phyloP scores from a whole-genome alignment of 192 early-diverging fungal species.

The Lobulomyces angularis region DNA sequence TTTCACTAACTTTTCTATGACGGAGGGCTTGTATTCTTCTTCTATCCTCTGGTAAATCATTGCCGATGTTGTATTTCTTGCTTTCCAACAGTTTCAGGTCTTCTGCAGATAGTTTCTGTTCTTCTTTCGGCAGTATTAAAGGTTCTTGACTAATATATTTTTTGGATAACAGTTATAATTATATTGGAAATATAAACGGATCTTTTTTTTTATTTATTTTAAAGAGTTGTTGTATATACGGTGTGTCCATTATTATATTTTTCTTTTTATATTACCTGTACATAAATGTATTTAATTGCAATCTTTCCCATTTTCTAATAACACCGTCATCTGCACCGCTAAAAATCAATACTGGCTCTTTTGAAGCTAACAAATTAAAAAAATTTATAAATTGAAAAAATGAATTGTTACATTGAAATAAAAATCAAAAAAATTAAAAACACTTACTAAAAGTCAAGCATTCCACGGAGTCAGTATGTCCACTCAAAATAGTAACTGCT shows the following conservation, averaged over 20 bases:
- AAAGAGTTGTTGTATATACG: neutral
- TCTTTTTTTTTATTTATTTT: neutral
- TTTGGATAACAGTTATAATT: neutral
- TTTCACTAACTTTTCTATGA: conserved; percentile 21
- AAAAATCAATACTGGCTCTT: conserved; percentile 47
- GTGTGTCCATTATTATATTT: too few species aligned
- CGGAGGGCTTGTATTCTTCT: conserved; percentile 27
- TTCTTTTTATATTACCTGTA: too few species aligned
- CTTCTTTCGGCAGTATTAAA: conserved; percentile 32
- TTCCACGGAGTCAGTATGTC: conserved; percentile 41
- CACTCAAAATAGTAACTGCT: conserved; percentile 31
- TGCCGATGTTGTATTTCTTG: conserved; percentile 16
- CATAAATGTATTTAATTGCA: conserved; percentile 53
- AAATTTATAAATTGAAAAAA: neutral
- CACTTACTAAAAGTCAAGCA: conserved; percentile 36
- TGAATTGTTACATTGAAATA: conserved; percentile 6
- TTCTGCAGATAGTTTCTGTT: too few species aligned
- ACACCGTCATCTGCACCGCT: conserved; percentile 41
- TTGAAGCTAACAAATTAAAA: conserved; percentile 21
- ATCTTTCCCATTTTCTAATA: conserved; percentile 44
- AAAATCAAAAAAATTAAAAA: conserved; percentile 5
- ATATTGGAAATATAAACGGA: neutral
- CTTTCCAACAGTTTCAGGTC: too few species aligned
- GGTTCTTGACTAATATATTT: conserved; percentile 24
- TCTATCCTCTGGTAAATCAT: conserved; percentile 24